Conservation (phyloP, 78 protist species). For the Tieghemostelium lacteum region DNA sequence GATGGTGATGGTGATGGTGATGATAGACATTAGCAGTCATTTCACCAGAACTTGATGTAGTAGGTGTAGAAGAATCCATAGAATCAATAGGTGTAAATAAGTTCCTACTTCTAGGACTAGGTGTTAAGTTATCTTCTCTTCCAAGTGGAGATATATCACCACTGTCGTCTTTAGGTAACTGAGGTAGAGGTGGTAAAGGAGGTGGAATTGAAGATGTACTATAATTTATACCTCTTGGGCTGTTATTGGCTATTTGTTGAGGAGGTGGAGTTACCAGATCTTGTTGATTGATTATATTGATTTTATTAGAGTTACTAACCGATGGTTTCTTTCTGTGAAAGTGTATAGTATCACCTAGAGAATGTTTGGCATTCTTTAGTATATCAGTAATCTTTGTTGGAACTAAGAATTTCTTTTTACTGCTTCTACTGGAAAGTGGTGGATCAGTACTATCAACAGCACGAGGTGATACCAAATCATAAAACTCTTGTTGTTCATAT, state of each 20-base stretch:
- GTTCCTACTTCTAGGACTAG: no score
- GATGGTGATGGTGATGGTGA: conserved; percentile 11
- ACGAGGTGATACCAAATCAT: background rate
- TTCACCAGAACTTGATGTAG: no score
- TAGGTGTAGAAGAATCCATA: no score
- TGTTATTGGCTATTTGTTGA: background rate
- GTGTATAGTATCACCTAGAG: background rate
- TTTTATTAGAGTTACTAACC: no score
- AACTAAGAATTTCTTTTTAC: background rate
- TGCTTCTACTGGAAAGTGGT: no score
- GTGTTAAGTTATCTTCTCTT: no score
- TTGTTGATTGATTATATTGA: background rate
- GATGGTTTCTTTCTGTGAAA: background rate
- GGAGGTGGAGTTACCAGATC: background rate
- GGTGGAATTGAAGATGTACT: background rate
- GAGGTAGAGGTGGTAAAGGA: no score
- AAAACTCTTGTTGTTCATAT: no score
- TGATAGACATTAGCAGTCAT: no score
- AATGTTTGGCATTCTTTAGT: background rate
- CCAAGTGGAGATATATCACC: no score
- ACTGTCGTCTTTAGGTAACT: no score
- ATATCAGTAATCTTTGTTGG: background rate
- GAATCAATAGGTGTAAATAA: no score
- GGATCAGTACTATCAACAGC: background rate
- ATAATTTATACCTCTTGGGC: background rate